Evolutionary conservation across 2,329 filamentous ascomycete genomes (phyloP), one percentile per base, ranked within the genome.

Genomic region (Cytospora piceicola): DNA sequence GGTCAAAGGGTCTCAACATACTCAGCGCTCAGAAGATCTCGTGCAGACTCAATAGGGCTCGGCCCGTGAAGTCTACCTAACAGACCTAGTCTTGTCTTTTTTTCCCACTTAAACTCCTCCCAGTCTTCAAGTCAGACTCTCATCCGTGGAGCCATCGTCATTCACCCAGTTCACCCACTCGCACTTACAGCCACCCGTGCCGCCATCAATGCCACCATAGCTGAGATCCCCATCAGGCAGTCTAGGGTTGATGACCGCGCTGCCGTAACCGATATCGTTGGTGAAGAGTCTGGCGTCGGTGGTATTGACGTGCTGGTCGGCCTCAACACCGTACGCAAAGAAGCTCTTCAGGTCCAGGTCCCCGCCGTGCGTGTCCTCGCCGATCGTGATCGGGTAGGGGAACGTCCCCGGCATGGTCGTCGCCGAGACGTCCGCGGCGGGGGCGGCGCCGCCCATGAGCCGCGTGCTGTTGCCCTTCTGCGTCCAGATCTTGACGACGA

Each of bases 401-500:
- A 90, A 88, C 4, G 83, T 84, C 9, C 86, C 87, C 0, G 86
- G 86, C 42, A 78, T 76, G 22, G 79, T 74, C 63, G 75, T 69
- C 67, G 78, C 73, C 58, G 60, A 42, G 53, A 57, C 39, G 51
- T 72, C 72, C 1, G 70, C 74, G 22, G 75, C 75, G 0, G 77
- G 64, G 1, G 68, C 67, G 17, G 71, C 64, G 2, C 65, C 69
- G 14, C 69, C 70, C 30, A 82, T 68, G 59, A 87, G 75, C 58
- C 71, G 73, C 29, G 82, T 79, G 32, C 77, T 80, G 69, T 77
- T 78, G 36, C 75, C 78, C 29, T 51, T 63, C 7, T 81, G 80
- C 22, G 88, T 90, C 87, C 87, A 90, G 67, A 90, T 87, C 72
- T 87, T 82, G 20, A 90, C 83, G n/a, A 87, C 81, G 69, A 88